Evolutionary conservation across 2,329 filamentous ascomycete species (phyloP).

Genomic region (Sarocladium strictum): DNA sequence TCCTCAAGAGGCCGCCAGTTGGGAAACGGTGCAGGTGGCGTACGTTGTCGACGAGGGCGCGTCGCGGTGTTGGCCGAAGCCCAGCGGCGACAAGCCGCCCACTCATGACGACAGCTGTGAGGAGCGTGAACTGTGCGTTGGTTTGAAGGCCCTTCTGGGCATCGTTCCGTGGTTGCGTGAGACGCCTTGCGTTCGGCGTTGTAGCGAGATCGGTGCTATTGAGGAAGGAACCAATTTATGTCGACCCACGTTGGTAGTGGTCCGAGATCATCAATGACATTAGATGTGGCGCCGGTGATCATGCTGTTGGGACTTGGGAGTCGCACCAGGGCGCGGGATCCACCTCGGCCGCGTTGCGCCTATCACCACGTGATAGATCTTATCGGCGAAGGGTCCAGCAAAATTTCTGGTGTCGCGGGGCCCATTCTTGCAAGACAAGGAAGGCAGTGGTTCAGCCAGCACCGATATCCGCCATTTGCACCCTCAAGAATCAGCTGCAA

Average conservation of each 20-base stretch:
- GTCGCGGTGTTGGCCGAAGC: conserved; percentile 61
- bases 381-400: conserved; percentile 4
- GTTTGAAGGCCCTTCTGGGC: background rate
- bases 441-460: background rate
- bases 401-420: conserved; percentile 9
- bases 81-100: conserved; percentile 57
- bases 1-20: conserved; percentile 62
- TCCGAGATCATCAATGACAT: conserved; percentile 8
- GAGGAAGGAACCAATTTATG: background rate
- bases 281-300: conserved; percentile 5
- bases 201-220: background rate
- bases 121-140: background rate
- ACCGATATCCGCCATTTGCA: background rate
- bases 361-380: conserved; percentile 4
- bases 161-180: conserved; percentile 6
- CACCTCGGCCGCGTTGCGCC: background rate
- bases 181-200: background rate
- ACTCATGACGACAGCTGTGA: conserved; percentile 23
- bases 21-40: conserved; percentile 63
- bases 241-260: conserved; percentile 1
- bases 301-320: background rate
- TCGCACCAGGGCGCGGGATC: background rate
- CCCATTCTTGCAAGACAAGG: conserved; percentile 1
- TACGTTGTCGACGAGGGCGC: conserved; percentile 46
- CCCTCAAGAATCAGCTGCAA: conserved; percentile 29